Conservation (phyloP, 768 basidiomycete species). For the Roridomyces roridus region DNA sequence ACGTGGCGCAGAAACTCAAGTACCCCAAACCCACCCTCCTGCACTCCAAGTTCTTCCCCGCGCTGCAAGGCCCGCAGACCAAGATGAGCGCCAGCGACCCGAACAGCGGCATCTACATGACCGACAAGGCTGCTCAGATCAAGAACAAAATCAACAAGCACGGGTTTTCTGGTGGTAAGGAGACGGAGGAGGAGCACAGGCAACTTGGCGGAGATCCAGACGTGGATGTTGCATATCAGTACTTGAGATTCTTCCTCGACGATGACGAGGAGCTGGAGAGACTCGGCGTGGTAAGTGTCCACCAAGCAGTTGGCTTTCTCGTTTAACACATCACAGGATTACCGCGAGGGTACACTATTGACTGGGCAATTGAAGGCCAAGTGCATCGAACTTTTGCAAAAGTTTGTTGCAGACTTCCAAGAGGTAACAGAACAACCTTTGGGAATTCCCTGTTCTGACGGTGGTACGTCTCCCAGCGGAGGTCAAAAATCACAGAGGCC, state of each 20-base stretch:
- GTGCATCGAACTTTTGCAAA: slow-evolving; percentile 84
- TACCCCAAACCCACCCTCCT: slow-evolving; percentile 94
- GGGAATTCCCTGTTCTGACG: slow-evolving; percentile 7
- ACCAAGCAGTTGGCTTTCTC: neutral
- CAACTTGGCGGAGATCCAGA: slow-evolving; percentile 89
- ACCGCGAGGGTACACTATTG: slow-evolving; percentile 84
- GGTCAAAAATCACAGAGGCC: slow-evolving; percentile 81
- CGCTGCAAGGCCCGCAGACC: slow-evolving; percentile 95
- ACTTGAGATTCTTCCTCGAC: slow-evolving; percentile 93
- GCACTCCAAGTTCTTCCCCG: slow-evolving; percentile 98
- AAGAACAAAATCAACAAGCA: slow-evolving; percentile 97
- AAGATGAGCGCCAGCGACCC: slow-evolving; percentile 98
- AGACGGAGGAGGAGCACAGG: slow-evolving; percentile 95
- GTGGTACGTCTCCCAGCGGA: slow-evolving; percentile 63
- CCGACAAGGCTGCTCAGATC: slow-evolving; percentile 89
- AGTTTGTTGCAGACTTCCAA: slow-evolving; percentile 88
- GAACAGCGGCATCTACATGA: slow-evolving; percentile 97
- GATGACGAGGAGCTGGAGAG: slow-evolving; percentile 87
- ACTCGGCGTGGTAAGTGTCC: slow-evolving; percentile 78
- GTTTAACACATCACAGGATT: slow-evolving; percentile 57
- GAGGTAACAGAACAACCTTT: slow-evolving; percentile 43
- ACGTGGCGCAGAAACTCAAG: slow-evolving; percentile 92
- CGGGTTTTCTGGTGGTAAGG: slow-evolving; percentile 94
- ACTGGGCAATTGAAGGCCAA: slow-evolving; percentile 91
- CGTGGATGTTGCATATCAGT: slow-evolving; percentile 96